Percentiles rank a stretch among this genome's conserved stretches.
phyloP scores from a whole-genome alignment of 148 eudicot genomes.

The Rhododendron henanense region DNA sequence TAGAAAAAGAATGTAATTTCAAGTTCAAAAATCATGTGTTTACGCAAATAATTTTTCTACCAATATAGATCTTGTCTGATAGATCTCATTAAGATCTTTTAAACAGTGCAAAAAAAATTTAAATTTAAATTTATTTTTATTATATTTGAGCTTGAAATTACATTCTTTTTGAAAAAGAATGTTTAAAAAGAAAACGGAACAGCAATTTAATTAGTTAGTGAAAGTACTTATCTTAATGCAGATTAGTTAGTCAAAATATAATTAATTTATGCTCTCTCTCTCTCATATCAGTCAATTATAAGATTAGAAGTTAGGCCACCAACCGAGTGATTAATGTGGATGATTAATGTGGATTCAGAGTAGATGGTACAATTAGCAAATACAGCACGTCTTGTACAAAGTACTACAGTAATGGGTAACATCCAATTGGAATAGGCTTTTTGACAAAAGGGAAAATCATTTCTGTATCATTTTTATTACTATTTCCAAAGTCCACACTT shows the following conservation, averaged over 20 bases:
- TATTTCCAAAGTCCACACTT: neutral
- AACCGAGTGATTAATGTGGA: conserved; percentile 18
- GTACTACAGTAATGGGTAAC: neutral
- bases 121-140: too few species aligned
- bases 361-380: neutral
- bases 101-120: too few species aligned
- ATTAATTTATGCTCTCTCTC: neutral
- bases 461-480: neutral
- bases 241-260: neutral
- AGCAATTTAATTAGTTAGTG: neutral
- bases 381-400: neutral
- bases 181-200: too few species aligned
- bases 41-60: too few species aligned
- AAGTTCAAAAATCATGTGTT: too few species aligned
- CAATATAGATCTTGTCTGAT: too few species aligned
- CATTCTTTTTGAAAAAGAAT: too few species aligned
- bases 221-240: neutral
- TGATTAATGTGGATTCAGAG: neutral
- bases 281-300: conserved; percentile 13
- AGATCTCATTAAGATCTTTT: too few species aligned
- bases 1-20: too few species aligned
- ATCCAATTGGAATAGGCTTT: neutral
- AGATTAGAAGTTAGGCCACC: conserved; percentile 46
- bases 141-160: too few species aligned
- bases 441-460: neutral